Evolutionary conservation across 257 asterid species (phyloP).

Genomic region (Ehretia macrophylla): DNA sequence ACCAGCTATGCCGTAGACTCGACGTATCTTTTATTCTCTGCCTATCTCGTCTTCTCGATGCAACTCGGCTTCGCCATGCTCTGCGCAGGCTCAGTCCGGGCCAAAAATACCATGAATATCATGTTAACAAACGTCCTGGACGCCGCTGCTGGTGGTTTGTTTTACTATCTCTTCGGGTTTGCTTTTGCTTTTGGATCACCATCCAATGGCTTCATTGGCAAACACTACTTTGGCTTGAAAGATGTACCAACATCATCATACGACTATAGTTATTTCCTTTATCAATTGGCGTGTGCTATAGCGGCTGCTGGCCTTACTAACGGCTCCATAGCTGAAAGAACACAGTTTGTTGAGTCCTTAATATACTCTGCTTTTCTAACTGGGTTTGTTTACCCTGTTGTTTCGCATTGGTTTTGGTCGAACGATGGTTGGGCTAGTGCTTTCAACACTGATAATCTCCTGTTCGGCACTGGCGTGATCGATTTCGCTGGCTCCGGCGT

Average conservation of each 20-base stretch:
- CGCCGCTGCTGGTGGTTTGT: slow-evolving; percentile 90
- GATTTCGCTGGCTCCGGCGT: slow-evolving; percentile 96
- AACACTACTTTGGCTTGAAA: slow-evolving; percentile 61
- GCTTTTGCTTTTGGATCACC: slow-evolving; percentile 82
- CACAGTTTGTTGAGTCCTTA: slow-evolving; percentile 75
- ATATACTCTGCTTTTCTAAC: slow-evolving; percentile 74
- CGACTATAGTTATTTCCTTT: slow-evolving; percentile 62
- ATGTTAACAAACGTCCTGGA: slow-evolving; percentile 94
- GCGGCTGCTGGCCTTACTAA: slow-evolving; percentile 96
- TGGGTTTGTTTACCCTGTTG: slow-evolving; percentile 85
- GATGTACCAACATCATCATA: slow-evolving; percentile 36
- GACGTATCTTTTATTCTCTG: slow-evolving; percentile 82
- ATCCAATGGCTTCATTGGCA: slow-evolving; percentile 83
- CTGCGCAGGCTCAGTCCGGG: slow-evolving; percentile 93
- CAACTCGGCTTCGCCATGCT: slow-evolving; percentile 96
- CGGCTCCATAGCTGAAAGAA: slow-evolving; percentile 85
- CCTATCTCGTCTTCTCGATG: slow-evolving; percentile 87
- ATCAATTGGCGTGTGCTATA: slow-evolving; percentile 96
- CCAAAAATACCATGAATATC: slow-evolving; percentile 86
- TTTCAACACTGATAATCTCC: slow-evolving; percentile 18
- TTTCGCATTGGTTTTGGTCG: slow-evolving; percentile 92
- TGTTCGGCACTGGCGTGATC: slow-evolving; percentile 78
- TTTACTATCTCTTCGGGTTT: slow-evolving; percentile 79
- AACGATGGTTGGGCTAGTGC: slow-evolving; percentile 95
- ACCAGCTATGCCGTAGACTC: slow-evolving; percentile 69